Base-by-base conservation (phyloP, 2,329 filamentous ascomycete genomes). In the Epichloe gansuensis region DNA sequence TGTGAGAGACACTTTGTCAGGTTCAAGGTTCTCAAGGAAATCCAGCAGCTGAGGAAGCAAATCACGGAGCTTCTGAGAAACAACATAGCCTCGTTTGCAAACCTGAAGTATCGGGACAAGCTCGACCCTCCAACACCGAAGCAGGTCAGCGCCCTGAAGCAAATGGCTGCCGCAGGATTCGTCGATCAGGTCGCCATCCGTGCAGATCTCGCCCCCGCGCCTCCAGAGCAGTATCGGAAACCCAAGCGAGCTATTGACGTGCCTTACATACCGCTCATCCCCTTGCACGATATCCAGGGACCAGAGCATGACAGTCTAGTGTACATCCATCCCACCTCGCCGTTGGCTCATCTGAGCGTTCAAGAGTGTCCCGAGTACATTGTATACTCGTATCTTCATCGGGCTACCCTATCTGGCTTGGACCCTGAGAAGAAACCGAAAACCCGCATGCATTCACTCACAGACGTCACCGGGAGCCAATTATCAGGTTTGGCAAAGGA, bases 151-250 rank as follows among this genome's bases (percentile, higher is more conserved):
- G 82, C 88, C 1, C 74, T 98, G 31, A 95, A 94, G 66, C 88
- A 96, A 64, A 94, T 97, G 70, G 82, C 88, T 23, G 88, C 91
- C 0, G 85, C 89, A 0, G 93, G 91, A 1, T 97, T 96, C 70
- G 82, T 97, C 61, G 93, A 98, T 67, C 87, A 96, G 59, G 79
- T 98, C 41, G 93, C 93, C 45, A 89, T 97, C 59, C 87, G 93
- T 54, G 88, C 87, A 4, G 91, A 98, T 66, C 73, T 89, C n/a
- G 77, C 88, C 0, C 87, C 89, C 0, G 77, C 76, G 12, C 86
- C 87, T 0, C 82, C 84, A 1, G 81, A 84, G 55, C 69, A 77
- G 50, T 69, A 74, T 45, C 76, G 84, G 17, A 88, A 86, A 55
- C 87, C 90, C 0, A 82, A 81, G 49, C 81, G 89, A n/a, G 87